Evolutionary conservation across 192 early-diverging fungal genomes (phyloP), one percentile per base, ranked within the genome.

Genomic region (Ambispora gerdemannii): DNA sequence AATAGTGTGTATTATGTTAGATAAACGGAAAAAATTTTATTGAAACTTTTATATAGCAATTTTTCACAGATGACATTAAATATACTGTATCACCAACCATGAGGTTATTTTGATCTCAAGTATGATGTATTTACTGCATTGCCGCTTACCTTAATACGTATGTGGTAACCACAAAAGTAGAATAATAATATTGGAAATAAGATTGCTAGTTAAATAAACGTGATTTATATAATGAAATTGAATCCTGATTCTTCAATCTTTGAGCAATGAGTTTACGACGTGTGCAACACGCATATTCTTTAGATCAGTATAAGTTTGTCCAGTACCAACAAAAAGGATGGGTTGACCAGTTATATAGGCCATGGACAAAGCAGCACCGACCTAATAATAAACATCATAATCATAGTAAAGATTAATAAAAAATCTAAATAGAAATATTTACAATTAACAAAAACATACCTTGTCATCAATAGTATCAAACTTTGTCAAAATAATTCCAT

Each of bases 381-480:
- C 93, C 82, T 89, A 15, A 15, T 6, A 43, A 75, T 35, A 6
- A 61, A 38, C 27, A 47, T 32, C 19, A 53, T 10, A 53, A 43
- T 24, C 24, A 15, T 38, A 43, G 38, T 15, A 43, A 43, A 43
- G 6, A 10, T 10, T 10, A 43, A 43, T 43, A 10, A 6, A 43
- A 43, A 43, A 43, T 15, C 15, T 43, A 43, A 43, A 10, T 43
- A 6, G 15, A 43, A 43, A 43, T 15, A 10, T 43, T 43, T 43
- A 43, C 38, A 43, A 10, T 11, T 11, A 2, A 63, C 27, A 66
- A 38, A 31, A 10, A 43, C 7, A 60, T 67, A 89, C 86, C 80
- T 95, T 95, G 74, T 95, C 95, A 75, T 95, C 95, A 65, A 95
- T 93, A 0, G 94, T 95, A 78, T 97, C 95, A 80, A 97, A 95